Evolutionary conservation across 331 rosid genomes (phyloP), one percentile per base, ranked within the genome.

Genomic region (Rosa hybrid): DNA sequence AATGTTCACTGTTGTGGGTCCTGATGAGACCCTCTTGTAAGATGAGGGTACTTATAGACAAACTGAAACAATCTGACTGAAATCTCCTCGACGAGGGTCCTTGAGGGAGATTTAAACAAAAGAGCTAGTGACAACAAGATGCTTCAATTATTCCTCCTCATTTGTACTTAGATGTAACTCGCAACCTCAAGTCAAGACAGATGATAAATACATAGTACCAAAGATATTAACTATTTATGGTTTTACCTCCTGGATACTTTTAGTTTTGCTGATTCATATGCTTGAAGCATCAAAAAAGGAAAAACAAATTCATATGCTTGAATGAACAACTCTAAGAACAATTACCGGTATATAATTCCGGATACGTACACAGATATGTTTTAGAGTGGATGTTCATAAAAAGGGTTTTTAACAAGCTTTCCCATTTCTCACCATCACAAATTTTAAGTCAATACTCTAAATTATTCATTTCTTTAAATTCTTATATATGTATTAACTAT

Each of bases 41-140:
- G 75, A 17, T 59, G 53, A 76, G 68, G 82, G 60, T 65, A 79
- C 67, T 59, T 71, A 63, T 83, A 83, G 69, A 87, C 80, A 75
- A 81, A 89, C 84, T 81, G 87, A 80, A 85, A 83, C 80, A 74
- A 85, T 85, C 88, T 90, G 91, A 90, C 94, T 88, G 88, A 90
- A 80, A 87, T 86, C 89, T 87, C 81, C 80, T 23, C 12, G 34
- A 59, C 12, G 34, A 59, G 27, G 30, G 34, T 87, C 81, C 80
- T 23, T 25, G 34, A 59, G 27, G 30, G 34, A 59, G 34, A 59
- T 51, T 81, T 51, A 71, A 48, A 48, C 79, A 69, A 68, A 85
- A 67, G 80, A 81, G 82, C 69, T 80, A 50, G 81, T 77, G 69
- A 63, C 71, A 78, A 75, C 71, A 67, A 34, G 76, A 73, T 60